These are phyloP conservation scores for Umbilicaria muhlenbergii DNA, from an alignment of 495 filamentous ascomycete species.

Conservation along the genomic window DNA sequence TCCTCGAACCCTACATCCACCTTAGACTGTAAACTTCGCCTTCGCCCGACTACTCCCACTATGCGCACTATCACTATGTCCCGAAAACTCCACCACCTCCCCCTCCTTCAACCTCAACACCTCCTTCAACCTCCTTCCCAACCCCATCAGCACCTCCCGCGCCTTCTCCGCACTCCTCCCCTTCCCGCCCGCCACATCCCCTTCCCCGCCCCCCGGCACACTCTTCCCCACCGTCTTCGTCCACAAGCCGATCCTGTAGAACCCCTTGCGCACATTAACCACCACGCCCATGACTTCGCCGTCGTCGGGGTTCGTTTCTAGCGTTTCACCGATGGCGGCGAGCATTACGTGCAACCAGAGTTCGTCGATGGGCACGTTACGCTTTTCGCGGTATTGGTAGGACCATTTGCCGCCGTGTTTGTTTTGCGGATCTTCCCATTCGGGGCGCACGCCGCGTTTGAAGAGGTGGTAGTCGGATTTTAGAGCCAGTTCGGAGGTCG, in stretches of 20 bases:
- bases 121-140: conserved; percentile 83
- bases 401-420: conserved; percentile 99
- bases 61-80: conserved; percentile 87
- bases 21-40: conserved; percentile 75
- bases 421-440: conserved; percentile 97
- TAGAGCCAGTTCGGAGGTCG: conserved; percentile 82
- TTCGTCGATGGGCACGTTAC: conserved; percentile 76
- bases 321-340: conserved; percentile 90
- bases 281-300: conserved; percentile 98
- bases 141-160: conserved; percentile 63
- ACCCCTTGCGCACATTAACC: conserved; percentile 94
- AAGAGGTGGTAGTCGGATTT: conserved; percentile 99
- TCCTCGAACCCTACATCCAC: no score
- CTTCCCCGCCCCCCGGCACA: conserved; percentile 57
- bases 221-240: conserved; percentile 79
- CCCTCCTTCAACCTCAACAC: conserved; percentile 57
- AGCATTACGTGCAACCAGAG: conserved; percentile 96
- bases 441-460: conserved; percentile 89
- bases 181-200: conserved; percentile 49
- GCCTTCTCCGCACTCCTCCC: conserved; percentile 61
- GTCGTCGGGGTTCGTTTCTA: conserved; percentile 77
- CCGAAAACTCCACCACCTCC: conserved; percentile 84
- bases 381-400: conserved; percentile 92
- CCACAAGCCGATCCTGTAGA: conserved; percentile 92
- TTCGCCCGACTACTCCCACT: conserved; percentile 87